phyloP scores from a whole-genome alignment of 768 basidiomycete genomes.

The Psilocybe cyanescens region DNA sequence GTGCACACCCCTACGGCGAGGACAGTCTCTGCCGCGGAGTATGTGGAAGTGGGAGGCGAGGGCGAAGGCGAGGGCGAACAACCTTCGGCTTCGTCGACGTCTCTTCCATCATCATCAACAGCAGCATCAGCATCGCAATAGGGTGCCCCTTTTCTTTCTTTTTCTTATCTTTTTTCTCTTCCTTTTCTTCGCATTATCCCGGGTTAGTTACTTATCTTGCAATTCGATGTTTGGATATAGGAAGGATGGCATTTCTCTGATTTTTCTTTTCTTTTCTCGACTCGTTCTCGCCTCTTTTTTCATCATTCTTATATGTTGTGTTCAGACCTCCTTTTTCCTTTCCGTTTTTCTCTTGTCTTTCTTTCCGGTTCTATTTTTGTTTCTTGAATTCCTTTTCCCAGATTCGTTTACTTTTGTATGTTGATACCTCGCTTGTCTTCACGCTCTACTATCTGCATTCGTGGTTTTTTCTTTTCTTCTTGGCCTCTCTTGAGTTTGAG shows the following conservation, averaged over 20 bases:
- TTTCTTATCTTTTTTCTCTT: not conserved
- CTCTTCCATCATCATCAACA: not conserved
- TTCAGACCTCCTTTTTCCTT: not conserved
- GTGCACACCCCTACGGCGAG: not conserved
- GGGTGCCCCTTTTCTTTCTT: not conserved
- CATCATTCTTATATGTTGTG: not conserved
- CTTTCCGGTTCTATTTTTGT: not conserved
- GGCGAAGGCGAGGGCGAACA: not conserved
- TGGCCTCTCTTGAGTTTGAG: too few relatives aligned
- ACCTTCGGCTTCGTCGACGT: not conserved
- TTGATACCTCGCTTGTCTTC: too few relatives aligned
- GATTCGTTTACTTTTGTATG: too few relatives aligned
- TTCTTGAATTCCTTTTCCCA: too few relatives aligned
- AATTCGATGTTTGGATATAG: too few relatives aligned
- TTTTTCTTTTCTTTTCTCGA: too few relatives aligned
- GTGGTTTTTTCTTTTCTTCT: too few relatives aligned
- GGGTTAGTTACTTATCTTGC: not conserved
- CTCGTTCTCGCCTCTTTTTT: not conserved
- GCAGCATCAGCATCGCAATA: not conserved
- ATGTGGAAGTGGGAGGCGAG: not conserved
- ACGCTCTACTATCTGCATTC: too few relatives aligned
- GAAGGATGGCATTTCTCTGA: too few relatives aligned
- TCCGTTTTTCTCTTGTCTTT: not conserved
- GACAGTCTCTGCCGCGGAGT: not conserved
- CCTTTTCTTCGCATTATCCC: not conserved